phyloP scores from a whole-genome alignment of 805 yeast species.

The Hanseniaspora valbyensis region DNA sequence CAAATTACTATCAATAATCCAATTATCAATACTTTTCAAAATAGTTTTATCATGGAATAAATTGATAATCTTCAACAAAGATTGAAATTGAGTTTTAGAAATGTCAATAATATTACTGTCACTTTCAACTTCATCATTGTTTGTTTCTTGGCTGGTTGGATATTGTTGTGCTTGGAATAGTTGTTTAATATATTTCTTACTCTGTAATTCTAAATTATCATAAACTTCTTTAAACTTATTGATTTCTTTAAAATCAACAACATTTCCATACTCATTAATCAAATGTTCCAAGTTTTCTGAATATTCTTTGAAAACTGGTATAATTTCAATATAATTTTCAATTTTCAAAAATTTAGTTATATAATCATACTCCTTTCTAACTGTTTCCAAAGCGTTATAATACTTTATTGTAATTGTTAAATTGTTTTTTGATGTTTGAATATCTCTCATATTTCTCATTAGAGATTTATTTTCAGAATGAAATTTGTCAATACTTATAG shows the following conservation, averaged over 20 bases:
- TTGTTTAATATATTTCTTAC: constrained; percentile 19
- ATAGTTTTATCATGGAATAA: constrained; percentile 32
- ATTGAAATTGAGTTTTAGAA: constrained; percentile 1
- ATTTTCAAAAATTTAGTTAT: constrained; percentile 19
- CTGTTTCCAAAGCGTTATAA: constrained; percentile 75
- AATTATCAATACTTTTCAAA: constrained; percentile 49
- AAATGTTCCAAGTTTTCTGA: background rate
- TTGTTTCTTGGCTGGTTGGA: constrained; percentile 16
- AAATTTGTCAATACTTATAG: background rate
- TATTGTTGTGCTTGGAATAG: constrained; percentile 18
- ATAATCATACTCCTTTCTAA: constrained; percentile 37
- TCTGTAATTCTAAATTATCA: constrained; percentile 23
- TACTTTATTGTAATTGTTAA: constrained; percentile 76
- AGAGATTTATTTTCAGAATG: background rate
- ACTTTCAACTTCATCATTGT: constrained; percentile 23
- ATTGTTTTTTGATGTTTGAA: constrained; percentile 77
- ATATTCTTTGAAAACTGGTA: background rate
- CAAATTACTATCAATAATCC: constrained; percentile 55
- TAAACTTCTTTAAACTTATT: constrained; percentile 24
- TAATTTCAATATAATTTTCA: constrained; percentile 3
- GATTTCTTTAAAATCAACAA: constrained; percentile 44
- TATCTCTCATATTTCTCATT: constrained; percentile 46
- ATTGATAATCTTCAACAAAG: background rate
- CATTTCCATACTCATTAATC: constrained; percentile 61
- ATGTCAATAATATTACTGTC: constrained; percentile 26